Percentiles rank a stretch among this genome's conserved stretches.
Conservation (phyloP, 2,329 filamentous ascomycete species). For the Periglandula ipomoeae region DNA sequence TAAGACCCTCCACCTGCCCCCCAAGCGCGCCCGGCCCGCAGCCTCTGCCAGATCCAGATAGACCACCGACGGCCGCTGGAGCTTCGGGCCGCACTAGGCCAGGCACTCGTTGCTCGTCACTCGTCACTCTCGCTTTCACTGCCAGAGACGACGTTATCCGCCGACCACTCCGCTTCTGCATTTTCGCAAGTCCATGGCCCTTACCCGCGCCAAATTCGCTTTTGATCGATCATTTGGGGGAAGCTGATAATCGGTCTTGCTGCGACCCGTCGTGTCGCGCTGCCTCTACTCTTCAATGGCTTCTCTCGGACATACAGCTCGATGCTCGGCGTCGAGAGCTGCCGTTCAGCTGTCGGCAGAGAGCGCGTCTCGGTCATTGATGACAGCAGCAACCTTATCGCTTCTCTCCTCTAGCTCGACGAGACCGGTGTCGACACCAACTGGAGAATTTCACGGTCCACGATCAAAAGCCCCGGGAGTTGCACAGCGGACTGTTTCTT, state of each 20-base stretch:
- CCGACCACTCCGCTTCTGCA: too few species aligned
- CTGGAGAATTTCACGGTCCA: not conserved
- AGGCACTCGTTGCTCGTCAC: conserved; percentile 4
- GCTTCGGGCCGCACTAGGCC: not conserved
- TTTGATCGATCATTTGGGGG: conserved; percentile 1
- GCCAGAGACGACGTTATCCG: too few species aligned
- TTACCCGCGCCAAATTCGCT: conserved; percentile 4
- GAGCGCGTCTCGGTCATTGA: not conserved
- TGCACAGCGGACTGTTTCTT: not conserved
- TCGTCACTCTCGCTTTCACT: too few species aligned
- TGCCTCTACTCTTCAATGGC: conserved; percentile 13
- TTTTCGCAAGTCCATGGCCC: conserved; percentile 8
- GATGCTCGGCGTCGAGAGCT: conserved; percentile 13
- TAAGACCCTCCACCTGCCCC: not conserved
- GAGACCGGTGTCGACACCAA: not conserved
- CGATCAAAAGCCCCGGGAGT: not conserved
- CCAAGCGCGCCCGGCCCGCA: not conserved
- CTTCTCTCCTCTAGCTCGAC: not conserved
- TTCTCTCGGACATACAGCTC: conserved; percentile 11
- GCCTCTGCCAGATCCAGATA: not conserved
- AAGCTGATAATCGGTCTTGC: conserved; percentile 8
- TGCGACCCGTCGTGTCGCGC: conserved; percentile 5
- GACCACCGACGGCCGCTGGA: not conserved
- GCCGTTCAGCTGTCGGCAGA: conserved; percentile 12
- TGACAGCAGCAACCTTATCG: not conserved